Evolutionary conservation across 805 yeast species (phyloP), one percentile per base, ranked within the genome.

Genomic region (Ogataea nonfermentans): DNA sequence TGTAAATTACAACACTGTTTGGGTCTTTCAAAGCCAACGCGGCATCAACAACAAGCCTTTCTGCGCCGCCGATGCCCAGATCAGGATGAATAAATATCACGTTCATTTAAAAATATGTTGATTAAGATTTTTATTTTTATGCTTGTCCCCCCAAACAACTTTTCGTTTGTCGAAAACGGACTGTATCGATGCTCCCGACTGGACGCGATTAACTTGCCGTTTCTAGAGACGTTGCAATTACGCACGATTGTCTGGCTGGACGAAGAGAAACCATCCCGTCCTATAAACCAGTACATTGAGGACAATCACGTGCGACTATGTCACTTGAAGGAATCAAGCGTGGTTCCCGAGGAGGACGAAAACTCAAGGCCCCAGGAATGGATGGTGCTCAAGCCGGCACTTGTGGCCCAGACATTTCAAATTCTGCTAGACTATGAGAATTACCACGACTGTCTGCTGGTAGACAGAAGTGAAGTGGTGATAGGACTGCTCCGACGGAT

Each of bases 11-110:
- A 9, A 93, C 79, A 2, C 46, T 1, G 68, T 70, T 32, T 6
- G 31, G 30, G 3, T 33, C 34, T 20, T 39, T 28, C 10, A 93
- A 65, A 0, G 96, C 95, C 3, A 88, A 68, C 0, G 98, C 99
- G 3, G 95, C 89, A 63, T 93, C 99, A 1, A 93, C 96, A 2
- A 93, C 89, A n/a, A 95, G 71, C 43, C 99, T 71, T 59, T 93
- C 99, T 1, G 99, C 99, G 4, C 99, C 99, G 4, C 89, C 99
- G 41, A 91, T 91, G 0, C 99, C 99, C 38, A 93, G 66, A 64
- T 93, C 99, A 0, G 99, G 99, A 57, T 93, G 99, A 4, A 93
- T 65, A 52, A 93, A 86, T 2, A 96, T 96, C 24, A 91, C 73
- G 44, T 70, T 78, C 72, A 76, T 65, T 10, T 46, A 35, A 19